Evolutionary conservation across 805 yeast species (phyloP).

Genomic region (Myxozyma sirexii): DNA sequence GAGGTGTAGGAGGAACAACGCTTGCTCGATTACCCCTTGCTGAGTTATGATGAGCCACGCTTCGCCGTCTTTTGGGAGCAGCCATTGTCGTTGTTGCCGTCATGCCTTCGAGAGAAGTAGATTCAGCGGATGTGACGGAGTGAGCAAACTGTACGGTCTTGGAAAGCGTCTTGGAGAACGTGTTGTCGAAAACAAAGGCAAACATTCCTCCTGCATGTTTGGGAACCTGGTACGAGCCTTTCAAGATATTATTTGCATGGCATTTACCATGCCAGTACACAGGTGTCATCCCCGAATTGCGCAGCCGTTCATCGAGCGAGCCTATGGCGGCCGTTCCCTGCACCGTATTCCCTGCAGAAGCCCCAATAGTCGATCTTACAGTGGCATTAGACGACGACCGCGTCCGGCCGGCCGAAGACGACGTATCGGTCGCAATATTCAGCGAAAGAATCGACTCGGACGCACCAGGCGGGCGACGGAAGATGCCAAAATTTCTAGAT

Average conservation of each 20-base stretch:
- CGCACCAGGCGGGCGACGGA: conserved; percentile 19
- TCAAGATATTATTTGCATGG: conserved; percentile 61
- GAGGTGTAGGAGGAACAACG: not conserved
- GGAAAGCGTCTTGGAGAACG: conserved; percentile 80
- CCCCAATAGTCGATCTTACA: conserved; percentile 4
- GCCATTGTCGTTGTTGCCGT: conserved; percentile 25
- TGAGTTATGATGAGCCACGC: not conserved
- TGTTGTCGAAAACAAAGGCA: conserved; percentile 91
- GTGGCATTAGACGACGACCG: conserved; percentile 23
- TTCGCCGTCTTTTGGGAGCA: conserved; percentile 22
- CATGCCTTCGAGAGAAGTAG: conserved; percentile 18
- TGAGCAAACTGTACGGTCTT: conserved; percentile 71
- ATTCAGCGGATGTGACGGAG: conserved; percentile 14
- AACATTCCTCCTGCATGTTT: conserved; percentile 61
- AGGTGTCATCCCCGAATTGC: conserved; percentile 53
- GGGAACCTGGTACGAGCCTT: conserved; percentile 61
- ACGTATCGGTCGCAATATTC: not conserved
- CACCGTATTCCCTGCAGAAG: not conserved
- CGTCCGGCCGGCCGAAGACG: not conserved
- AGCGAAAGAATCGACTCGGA: conserved; percentile 8
- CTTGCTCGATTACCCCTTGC: not conserved
- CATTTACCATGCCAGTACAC: conserved; percentile 61
- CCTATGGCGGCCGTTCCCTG: conserved; percentile 21
- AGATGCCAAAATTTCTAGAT: conserved; percentile 31
- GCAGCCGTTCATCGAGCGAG: conserved; percentile 53